Conservation (phyloP, 768 basidiomycete genomes). For the Auriscalpium vulgare region DNA sequence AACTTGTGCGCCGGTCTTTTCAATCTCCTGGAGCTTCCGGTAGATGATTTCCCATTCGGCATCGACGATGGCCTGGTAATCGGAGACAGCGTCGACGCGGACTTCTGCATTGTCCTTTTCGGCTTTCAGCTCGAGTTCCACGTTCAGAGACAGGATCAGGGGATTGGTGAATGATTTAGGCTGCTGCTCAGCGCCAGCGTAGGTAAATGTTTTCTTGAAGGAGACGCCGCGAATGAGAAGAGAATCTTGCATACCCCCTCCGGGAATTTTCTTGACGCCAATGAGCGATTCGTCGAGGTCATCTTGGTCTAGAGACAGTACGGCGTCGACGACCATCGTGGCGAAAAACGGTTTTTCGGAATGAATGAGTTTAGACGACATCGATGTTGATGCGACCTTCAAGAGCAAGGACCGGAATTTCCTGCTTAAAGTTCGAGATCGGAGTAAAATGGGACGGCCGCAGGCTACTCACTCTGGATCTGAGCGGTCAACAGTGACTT, state of each 20-base stretch:
- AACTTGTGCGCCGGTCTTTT: constrained; percentile 93
- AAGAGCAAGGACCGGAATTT: constrained; percentile 89
- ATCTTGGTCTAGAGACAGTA: constrained; percentile 83
- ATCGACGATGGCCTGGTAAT: constrained; percentile 98
- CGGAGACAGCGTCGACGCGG: constrained; percentile 90
- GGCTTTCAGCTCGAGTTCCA: constrained; percentile 96
- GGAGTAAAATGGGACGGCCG: not conserved
- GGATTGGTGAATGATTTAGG: constrained; percentile 88
- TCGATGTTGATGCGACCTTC: constrained; percentile 98
- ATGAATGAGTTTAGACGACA: constrained; percentile 99
- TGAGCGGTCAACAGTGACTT: constrained; percentile 83
- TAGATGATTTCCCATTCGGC: constrained; percentile 99
- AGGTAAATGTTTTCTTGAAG: constrained; percentile 99
- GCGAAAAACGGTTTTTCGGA: constrained; percentile 99
- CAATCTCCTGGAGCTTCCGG: constrained; percentile 91
- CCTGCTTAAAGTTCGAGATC: constrained; percentile 32
- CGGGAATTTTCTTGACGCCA: constrained; percentile 95
- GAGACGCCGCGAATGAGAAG: constrained; percentile 84
- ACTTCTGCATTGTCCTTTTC: constrained; percentile 99
- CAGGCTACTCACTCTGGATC: constrained; percentile 70
- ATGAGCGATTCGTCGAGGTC: constrained; percentile 95
- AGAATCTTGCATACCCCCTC: constrained; percentile 97
- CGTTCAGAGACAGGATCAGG: constrained; percentile 89
- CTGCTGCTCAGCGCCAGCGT: constrained; percentile 98
- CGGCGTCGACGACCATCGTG: constrained; percentile 97